These are phyloP conservation scores for Melampsora occidentalis DNA, from an alignment of 1,284 basidiomycete species.

Conservation along the genomic window DNA sequence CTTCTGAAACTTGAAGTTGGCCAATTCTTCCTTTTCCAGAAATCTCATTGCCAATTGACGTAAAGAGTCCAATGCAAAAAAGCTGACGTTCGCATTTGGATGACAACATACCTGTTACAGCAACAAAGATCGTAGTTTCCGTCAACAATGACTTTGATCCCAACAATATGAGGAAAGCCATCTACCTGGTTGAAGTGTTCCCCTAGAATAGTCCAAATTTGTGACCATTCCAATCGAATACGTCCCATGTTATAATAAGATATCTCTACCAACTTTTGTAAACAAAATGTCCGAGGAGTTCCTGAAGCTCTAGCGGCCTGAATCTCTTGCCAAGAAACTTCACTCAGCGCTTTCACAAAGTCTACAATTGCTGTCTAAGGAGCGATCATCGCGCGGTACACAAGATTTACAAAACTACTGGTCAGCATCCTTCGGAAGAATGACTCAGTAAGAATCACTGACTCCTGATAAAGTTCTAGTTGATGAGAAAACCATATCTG, in stretches of 20 bases:
- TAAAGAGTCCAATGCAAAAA: conserved; percentile 96
- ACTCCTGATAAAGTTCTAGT: conserved; percentile 92
- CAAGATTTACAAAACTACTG: background rate
- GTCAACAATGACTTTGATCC: background rate
- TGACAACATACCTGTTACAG: conserved; percentile 83
- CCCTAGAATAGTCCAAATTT: conserved; percentile 95
- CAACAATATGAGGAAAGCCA: conserved; percentile 20
- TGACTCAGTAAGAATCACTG: conserved; percentile 52
- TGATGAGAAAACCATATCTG: conserved; percentile 97
- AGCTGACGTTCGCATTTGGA: conserved; percentile 91
- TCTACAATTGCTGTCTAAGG: conserved; percentile 89
- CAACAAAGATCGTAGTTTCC: background rate
- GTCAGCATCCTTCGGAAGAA: background rate
- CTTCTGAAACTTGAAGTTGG: conserved; percentile 99
- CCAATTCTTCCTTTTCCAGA: conserved; percentile 95
- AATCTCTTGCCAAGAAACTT: conserved; percentile 99
- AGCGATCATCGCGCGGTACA: background rate
- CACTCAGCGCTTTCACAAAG: conserved; percentile 92
- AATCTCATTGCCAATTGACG: conserved; percentile 98
- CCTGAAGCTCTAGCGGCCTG: conserved; percentile 86
- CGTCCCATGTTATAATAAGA: conserved; percentile 99
- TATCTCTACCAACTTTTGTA: conserved; percentile 98
- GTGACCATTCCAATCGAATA: conserved; percentile 97
- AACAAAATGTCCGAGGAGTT: conserved; percentile 89
- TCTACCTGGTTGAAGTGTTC: conserved; percentile 96